Evolutionary conservation across 352 stramenopile genomes (phyloP).

Genomic region (Aphanomyces invadans): DNA sequence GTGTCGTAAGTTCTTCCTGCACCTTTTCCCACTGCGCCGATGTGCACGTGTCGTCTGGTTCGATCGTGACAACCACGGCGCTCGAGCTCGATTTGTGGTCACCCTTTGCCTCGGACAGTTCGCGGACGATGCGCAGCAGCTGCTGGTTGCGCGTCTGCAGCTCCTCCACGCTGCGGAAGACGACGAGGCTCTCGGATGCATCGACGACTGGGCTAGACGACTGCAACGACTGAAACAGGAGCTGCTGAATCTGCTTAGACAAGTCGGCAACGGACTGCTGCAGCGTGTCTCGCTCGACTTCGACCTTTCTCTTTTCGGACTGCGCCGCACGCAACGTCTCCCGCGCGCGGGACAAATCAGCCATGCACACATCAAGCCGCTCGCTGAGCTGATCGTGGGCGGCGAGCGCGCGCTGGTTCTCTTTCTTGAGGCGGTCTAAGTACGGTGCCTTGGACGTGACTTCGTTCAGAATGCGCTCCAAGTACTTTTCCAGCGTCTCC

Average conservation of each 20-base stretch:
- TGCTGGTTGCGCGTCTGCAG: conserved; percentile 90
- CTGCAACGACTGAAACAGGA: conserved; percentile 62
- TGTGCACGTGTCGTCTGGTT: conserved; percentile 49
- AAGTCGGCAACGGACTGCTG: conserved; percentile 83
- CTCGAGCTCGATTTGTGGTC: conserved; percentile 21
- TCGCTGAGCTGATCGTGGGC: conserved; percentile 72
- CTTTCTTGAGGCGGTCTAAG: conserved; percentile 81
- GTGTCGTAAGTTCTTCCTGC: conserved; percentile 73
- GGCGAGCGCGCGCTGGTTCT: conserved; percentile 85
- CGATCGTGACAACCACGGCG: conserved; percentile 32
- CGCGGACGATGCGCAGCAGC: conserved; percentile 70
- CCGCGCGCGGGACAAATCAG: conserved; percentile 65
- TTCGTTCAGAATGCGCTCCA: conserved; percentile 89
- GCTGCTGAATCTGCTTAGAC: conserved; percentile 87
- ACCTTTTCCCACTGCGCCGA: conserved; percentile 15
- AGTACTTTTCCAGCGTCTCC: conserved; percentile 83
- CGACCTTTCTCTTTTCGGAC: conserved; percentile 53
- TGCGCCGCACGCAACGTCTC: conserved; percentile 38
- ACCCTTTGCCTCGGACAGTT: conserved; percentile 48
- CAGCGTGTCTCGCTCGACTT: conserved; percentile 67
- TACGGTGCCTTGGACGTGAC: conserved; percentile 88
- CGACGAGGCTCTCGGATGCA: conserved; percentile 63
- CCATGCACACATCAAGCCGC: conserved; percentile 49
- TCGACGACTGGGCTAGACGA: conserved; percentile 29
- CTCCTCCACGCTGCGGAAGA: conserved; percentile 82